Conservation (phyloP, 495 filamentous ascomycete species). For the Penicillium fimorum region DNA sequence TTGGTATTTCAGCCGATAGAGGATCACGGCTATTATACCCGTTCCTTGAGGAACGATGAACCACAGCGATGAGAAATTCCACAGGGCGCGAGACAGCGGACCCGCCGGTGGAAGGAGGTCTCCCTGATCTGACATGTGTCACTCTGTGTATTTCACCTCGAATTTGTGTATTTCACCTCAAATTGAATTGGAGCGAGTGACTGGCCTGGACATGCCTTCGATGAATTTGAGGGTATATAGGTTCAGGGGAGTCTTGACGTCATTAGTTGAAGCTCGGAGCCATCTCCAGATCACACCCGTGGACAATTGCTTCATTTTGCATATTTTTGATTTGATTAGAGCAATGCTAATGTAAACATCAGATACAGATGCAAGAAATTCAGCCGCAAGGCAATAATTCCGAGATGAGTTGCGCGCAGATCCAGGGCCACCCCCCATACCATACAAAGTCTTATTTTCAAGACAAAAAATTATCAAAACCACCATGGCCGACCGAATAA, state of each 20-base stretch:
- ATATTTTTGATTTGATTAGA: background rate
- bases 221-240: background rate
- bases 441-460: background rate
- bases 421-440: background rate
- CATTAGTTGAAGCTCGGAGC: background rate
- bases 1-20: constrained; percentile 34
- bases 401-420: background rate
- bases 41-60: constrained; percentile 37
- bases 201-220: background rate
- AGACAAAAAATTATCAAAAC: background rate
- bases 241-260: constrained; percentile 1
- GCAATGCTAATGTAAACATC: background rate
- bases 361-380: background rate
- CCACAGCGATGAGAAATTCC: constrained; percentile 33
- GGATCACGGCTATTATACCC: constrained; percentile 26
- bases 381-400: background rate
- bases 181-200: background rate
- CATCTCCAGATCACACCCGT: background rate
- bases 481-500: constrained; percentile 1
- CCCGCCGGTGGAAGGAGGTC: constrained; percentile 5
- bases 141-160: background rate
- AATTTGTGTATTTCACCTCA: background rate
- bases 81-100: constrained; percentile 24
- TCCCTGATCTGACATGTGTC: background rate
- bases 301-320: background rate